A percentile compares a stretch with the other conserved stretches of the same genome.
Evolutionary conservation across 805 yeast genomes (phyloP).

Genomic region (Cyberlindnera veronae): DNA sequence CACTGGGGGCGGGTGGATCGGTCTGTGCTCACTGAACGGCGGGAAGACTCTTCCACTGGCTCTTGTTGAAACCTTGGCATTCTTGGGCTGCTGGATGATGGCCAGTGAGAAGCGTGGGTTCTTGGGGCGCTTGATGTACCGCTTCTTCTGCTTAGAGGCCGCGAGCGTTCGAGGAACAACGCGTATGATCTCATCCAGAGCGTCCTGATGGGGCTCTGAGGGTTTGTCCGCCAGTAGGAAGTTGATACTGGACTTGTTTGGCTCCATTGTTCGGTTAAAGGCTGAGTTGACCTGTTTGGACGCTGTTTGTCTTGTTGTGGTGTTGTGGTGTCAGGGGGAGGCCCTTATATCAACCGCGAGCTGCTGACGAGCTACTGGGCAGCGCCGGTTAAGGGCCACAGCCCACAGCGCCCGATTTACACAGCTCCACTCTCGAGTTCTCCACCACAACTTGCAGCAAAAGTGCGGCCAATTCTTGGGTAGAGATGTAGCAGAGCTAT

Average conservation of each 20-base stretch:
- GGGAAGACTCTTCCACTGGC: constrained; percentile 22
- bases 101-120: constrained; percentile 17
- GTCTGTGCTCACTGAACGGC: constrained; percentile 31
- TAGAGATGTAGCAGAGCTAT: too few relatives aligned
- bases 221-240: constrained; percentile 17
- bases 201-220: neutral
- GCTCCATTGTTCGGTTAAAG: neutral
- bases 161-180: constrained; percentile 17
- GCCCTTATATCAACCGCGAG: too few relatives aligned
- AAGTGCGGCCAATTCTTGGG: too few relatives aligned
- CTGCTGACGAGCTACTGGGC: too few relatives aligned
- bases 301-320: too few relatives aligned
- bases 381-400: too few relatives aligned
- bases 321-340: neutral
- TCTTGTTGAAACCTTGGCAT: constrained; percentile 30
- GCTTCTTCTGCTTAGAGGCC: constrained; percentile 8
- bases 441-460: too few relatives aligned
- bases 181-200: neutral
- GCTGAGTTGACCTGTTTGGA: too few relatives aligned
- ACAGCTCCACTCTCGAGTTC: too few relatives aligned
- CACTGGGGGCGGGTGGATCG: constrained; percentile 33
- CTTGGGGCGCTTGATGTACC: constrained; percentile 19
- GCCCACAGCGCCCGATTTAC: too few relatives aligned
- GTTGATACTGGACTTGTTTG: constrained; percentile 24
- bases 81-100: constrained; percentile 30